These are phyloP conservation scores for Fusarium sp. DNA, from an alignment of 2,329 filamentous ascomycete species.

Conservation along the genomic window DNA sequence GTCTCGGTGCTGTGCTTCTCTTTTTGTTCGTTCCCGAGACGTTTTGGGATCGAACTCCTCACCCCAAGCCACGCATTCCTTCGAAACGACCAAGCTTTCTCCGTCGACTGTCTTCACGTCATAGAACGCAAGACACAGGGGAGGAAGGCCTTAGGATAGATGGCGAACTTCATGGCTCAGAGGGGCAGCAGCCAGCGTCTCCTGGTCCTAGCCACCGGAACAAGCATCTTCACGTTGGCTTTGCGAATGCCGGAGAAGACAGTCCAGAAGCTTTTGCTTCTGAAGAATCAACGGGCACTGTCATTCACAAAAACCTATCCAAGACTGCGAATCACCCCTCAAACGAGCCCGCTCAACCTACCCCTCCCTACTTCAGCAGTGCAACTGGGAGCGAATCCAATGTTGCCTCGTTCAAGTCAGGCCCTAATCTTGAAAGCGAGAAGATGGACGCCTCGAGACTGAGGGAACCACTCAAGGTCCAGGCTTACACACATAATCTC, in stretches of 20 bases:
- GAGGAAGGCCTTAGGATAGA: slow-evolving; percentile 9
- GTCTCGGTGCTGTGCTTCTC: slow-evolving; percentile 71
- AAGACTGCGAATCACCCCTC: not conserved
- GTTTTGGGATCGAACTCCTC: slow-evolving; percentile 88
- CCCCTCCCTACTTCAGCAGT: slow-evolving; percentile 9
- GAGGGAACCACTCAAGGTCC: slow-evolving; percentile 46
- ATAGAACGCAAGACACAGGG: slow-evolving; percentile 29
- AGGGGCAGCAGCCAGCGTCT: slow-evolving; percentile 12
- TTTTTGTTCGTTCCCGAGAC: slow-evolving; percentile 95
- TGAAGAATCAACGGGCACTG: slow-evolving; percentile 6
- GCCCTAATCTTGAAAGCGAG: slow-evolving; percentile 53
- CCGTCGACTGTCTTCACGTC: slow-evolving; percentile 57
- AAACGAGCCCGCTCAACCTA: not conserved
- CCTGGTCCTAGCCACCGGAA: slow-evolving; percentile 24
- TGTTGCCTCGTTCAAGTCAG: slow-evolving; percentile 39
- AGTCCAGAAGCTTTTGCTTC: not conserved
- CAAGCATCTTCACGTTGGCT: slow-evolving; percentile 63
- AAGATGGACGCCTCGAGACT: slow-evolving; percentile 51
- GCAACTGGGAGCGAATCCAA: slow-evolving; percentile 36
- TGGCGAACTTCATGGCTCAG: slow-evolving; percentile 46
- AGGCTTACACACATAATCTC: slow-evolving; percentile 74
- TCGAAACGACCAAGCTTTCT: slow-evolving; percentile 57
- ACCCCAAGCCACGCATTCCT: slow-evolving; percentile 44
- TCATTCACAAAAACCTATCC: slow-evolving; percentile 4
- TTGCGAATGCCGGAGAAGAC: slow-evolving; percentile 48